These are phyloP conservation scores for Myriosclerotinia duriaeana DNA, from an alignment of 2,329 filamentous ascomycete species.

Conservation along the genomic window DNA sequence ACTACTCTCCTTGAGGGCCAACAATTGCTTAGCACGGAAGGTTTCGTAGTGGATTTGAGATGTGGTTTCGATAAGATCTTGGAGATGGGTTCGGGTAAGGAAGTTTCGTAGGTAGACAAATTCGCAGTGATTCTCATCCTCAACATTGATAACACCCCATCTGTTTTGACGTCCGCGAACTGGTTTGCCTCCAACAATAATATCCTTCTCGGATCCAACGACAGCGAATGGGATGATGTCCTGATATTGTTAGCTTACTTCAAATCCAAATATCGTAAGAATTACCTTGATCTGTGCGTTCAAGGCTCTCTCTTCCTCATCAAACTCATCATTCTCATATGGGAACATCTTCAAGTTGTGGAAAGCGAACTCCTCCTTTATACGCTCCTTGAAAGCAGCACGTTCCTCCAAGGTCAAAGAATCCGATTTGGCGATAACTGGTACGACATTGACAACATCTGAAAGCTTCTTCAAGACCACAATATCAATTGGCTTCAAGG, in stretches of 20 bases:
- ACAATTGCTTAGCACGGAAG: constrained; percentile 97
- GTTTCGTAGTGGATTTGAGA: constrained; percentile 99
- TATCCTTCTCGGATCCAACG: constrained; percentile 96
- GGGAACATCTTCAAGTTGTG: constrained; percentile 99
- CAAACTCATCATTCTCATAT: constrained; percentile 98
- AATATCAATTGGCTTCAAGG: constrained; percentile 98
- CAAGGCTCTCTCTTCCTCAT: constrained; percentile 90
- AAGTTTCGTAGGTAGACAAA: constrained; percentile 98
- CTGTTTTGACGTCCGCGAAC: constrained; percentile 97
- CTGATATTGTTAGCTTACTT: constrained; percentile 51
- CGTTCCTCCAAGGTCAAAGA: constrained; percentile 95
- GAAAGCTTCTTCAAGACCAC: constrained; percentile 99
- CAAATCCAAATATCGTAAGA: background rate
- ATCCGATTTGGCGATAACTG: constrained; percentile 97
- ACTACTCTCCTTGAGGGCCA: constrained; percentile 97
- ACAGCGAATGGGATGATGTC: constrained; percentile 95
- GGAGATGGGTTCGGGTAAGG: constrained; percentile 94
- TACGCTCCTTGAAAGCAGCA: constrained; percentile 94
- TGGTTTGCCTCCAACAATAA: constrained; percentile 95
- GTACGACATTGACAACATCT: constrained; percentile 98
- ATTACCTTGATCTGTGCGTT: constrained; percentile 94
- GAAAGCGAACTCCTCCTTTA: constrained; percentile 99
- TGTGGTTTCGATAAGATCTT: constrained; percentile 98
- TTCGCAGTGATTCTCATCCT: constrained; percentile 99
- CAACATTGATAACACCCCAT: constrained; percentile 99